Evolutionary conservation across 495 filamentous ascomycete species (phyloP).

Genomic region (Penicillium bovifimosum): DNA sequence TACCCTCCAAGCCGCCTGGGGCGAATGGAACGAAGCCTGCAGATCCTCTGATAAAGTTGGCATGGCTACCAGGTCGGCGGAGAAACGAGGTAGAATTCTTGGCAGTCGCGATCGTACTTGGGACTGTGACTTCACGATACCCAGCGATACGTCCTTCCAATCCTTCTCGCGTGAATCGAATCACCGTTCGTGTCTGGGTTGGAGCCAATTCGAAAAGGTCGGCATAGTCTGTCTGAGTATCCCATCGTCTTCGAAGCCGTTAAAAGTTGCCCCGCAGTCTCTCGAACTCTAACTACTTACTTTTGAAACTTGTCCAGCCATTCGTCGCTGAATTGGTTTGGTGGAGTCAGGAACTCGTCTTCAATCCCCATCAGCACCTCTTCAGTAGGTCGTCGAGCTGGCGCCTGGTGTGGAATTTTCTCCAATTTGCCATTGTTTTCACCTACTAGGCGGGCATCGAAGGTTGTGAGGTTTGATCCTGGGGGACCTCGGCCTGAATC

Average conservation of each 20-base stretch:
- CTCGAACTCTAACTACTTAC: conserved; percentile 29
- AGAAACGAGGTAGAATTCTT: conserved; percentile 94
- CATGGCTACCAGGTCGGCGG: conserved; percentile 78
- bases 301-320: conserved; percentile 89
- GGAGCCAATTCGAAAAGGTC: conserved; percentile 81
- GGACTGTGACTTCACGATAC: conserved; percentile 91
- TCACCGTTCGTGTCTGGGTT: conserved; percentile 88
- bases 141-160: conserved; percentile 90
- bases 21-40: conserved; percentile 95
- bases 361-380: conserved; percentile 66
- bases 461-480: conserved; percentile 18
- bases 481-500: conserved; percentile 26
- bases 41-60: conserved; percentile 91
- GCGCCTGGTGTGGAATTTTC: conserved; percentile 49
- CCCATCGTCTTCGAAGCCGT: conserved; percentile 61
- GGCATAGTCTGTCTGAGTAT: conserved; percentile 66
- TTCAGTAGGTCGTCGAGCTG: conserved; percentile 41
- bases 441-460: conserved; percentile 31
- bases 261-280: conserved; percentile 9
- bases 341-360: conserved; percentile 70
- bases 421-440: conserved; percentile 31
- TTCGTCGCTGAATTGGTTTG: conserved; percentile 64
- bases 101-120: conserved; percentile 81
- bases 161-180: conserved; percentile 85
- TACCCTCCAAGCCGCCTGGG: conserved; percentile 82